Evolutionary conservation across 495 filamentous ascomycete species (phyloP).

Genomic region (Penicillium argentinense): DNA sequence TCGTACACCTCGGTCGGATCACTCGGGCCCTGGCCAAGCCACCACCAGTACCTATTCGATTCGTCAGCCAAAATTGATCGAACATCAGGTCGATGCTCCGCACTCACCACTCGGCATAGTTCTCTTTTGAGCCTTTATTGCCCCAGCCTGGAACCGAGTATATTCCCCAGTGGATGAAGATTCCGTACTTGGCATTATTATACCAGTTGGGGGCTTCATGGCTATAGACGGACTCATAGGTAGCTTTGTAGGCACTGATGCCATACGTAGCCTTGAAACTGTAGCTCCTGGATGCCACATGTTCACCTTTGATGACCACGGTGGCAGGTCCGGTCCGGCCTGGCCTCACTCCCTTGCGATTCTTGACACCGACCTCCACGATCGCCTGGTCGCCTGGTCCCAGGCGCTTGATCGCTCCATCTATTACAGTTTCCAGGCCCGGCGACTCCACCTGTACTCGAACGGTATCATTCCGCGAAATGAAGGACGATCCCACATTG

Average conservation of each 20-base stretch:
- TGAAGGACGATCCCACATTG: slow-evolving; percentile 46
- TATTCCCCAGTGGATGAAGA: slow-evolving; percentile 58
- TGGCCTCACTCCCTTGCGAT: slow-evolving; percentile 9
- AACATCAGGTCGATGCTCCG: not conserved
- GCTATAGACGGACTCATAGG: slow-evolving; percentile 36
- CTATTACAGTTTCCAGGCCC: slow-evolving; percentile 36
- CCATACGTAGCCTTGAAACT: slow-evolving; percentile 37
- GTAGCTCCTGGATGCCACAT: slow-evolving; percentile 20
- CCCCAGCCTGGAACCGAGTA: slow-evolving; percentile 58
- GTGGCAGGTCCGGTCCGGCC: slow-evolving; percentile 24
- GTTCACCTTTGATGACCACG: slow-evolving; percentile 25
- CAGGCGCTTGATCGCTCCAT: slow-evolving; percentile 46
- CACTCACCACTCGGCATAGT: slow-evolving; percentile 53
- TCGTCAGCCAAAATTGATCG: not conserved
- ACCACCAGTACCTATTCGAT: slow-evolving; percentile 38
- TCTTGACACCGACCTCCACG: slow-evolving; percentile 46
- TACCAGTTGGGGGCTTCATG: slow-evolving; percentile 57
- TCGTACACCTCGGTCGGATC: slow-evolving; percentile 38
- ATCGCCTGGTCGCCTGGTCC: slow-evolving; percentile 52
- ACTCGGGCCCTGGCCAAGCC: slow-evolving; percentile 31
- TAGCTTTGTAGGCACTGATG: slow-evolving; percentile 29
- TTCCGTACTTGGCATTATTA: slow-evolving; percentile 53
- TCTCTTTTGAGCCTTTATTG: slow-evolving; percentile 47
- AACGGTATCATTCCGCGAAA: slow-evolving; percentile 37
- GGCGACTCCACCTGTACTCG: slow-evolving; percentile 33